phyloP scores from a whole-genome alignment of 768 basidiomycete genomes.

The Cystobasidiopsis lactophilus region DNA sequence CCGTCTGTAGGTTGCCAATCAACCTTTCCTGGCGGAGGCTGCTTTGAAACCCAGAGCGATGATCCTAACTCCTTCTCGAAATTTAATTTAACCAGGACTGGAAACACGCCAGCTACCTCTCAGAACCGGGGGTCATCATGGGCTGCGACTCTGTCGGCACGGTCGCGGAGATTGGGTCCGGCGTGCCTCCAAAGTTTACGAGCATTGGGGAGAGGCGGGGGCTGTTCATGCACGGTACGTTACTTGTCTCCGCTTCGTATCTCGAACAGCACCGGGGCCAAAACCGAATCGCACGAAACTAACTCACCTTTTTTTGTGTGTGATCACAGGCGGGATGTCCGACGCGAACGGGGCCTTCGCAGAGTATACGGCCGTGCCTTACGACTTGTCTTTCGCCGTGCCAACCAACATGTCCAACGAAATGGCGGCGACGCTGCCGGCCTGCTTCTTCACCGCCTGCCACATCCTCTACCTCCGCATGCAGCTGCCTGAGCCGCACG shows the following conservation, averaged over 20 bases:
- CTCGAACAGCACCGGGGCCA: neutral
- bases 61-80: neutral
- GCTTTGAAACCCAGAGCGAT: neutral
- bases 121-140: neutral
- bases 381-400: no score
- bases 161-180: neutral
- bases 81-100: neutral
- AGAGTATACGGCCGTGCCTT: neutral
- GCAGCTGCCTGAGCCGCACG: neutral
- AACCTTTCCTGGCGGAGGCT: no score
- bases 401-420: neutral
- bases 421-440: slow-evolving; percentile 5
- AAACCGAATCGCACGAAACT: neutral
- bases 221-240: neutral
- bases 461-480: slow-evolving; percentile 5
- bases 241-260: neutral
- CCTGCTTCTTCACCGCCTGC: slow-evolving; percentile 5
- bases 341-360: neutral
- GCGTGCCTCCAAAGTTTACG: neutral
- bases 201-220: neutral
- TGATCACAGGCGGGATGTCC: neutral
- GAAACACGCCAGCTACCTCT: neutral
- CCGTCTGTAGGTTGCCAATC: neutral
- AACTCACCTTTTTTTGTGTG: neutral
- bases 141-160: slow-evolving; percentile 6